Base-by-base conservation (phyloP, 345 rosid genomes). In the Brassica rapa region DNA sequence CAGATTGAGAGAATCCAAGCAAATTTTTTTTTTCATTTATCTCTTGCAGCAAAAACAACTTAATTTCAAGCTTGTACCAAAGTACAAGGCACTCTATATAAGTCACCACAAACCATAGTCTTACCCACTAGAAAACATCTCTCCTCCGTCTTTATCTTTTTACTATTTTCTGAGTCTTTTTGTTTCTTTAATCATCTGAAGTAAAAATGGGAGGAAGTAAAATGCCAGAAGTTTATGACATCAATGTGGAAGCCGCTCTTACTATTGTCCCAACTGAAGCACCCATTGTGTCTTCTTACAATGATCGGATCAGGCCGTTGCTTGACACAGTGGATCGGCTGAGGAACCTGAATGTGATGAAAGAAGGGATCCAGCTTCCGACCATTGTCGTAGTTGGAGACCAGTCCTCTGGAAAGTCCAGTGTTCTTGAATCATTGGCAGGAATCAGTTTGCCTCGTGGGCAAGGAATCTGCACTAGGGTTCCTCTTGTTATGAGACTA, bases 401-500 rank as follows among this genome's bases (percentile, higher is more conserved):
- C 70, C 82, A 80, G 4, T 83, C 83, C 27, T 83, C 77, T 0
- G 83, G 83, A 6, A 83, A 83, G 43, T 83, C 86, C 0, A 83
- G 83, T 56, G 86, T 81, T 60, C 82, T 79, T 0, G 82, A 79
- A 37, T 79, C 82, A 0, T 23, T 79, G 4, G 78, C 82, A 8
- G 82, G 78, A 32, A 74, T 74, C 64, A 74, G 64, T 53, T 65
- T 74, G 64, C 77, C 77, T 30, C 77, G 77, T 3, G 77, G 77
- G 0, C 71, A 74, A 74, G 77, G 87, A 0, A 88, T 85, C 6
- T 86, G 89, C 63, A 86, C 89, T 5, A 62, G 89, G 37, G 88
- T 85, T 0, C 89, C 91, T 4, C 86, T 86, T 43, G 77, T 88
- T 2, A 83, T 88, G 89, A 78, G 88, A 74, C 84, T 86, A n/a